Percentiles rank a stretch among this genome's conserved stretches.
Conservation (phyloP, 108 stramenopile genomes). For the Asterionellopsis glacialis region DNA sequence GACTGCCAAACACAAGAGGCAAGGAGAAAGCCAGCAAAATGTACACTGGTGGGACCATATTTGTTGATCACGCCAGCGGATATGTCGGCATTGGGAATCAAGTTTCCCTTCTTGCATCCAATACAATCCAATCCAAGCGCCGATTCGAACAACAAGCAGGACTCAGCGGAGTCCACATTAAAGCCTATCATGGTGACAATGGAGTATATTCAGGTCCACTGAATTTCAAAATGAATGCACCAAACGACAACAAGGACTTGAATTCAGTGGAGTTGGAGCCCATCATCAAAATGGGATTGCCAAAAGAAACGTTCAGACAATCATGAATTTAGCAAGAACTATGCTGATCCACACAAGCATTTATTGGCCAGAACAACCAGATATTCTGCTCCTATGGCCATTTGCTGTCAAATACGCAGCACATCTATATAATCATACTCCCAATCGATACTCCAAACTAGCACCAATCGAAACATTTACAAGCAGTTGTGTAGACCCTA, state of each 20-base stretch:
- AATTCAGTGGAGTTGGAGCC: conserved; percentile 9
- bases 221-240: conserved; percentile 1
- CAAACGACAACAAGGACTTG: no score
- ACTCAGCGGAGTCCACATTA: no score
- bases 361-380: no score
- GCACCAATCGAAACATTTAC: no score
- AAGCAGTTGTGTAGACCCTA: no score
- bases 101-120: background rate
- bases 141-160: background rate
- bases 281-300: conserved; percentile 23
- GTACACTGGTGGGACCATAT: conserved; percentile 36
- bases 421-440: conserved; percentile 12
- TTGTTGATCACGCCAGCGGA: conserved; percentile 29
- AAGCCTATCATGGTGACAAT: conserved; percentile 2
- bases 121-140: conserved; percentile 1
- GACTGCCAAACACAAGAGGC: no score
- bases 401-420: conserved; percentile 36
- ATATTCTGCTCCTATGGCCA: no score
- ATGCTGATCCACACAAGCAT: no score
- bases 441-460: no score
- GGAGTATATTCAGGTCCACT: background rate
- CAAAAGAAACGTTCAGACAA: conserved; percentile 23
- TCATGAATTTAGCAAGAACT: background rate
- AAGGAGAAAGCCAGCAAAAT: conserved; percentile 15
- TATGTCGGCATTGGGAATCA: background rate